Conservation (phyloP, 192 early-diverging fungal species). For the Jimgerdemannia lactiflua region DNA sequence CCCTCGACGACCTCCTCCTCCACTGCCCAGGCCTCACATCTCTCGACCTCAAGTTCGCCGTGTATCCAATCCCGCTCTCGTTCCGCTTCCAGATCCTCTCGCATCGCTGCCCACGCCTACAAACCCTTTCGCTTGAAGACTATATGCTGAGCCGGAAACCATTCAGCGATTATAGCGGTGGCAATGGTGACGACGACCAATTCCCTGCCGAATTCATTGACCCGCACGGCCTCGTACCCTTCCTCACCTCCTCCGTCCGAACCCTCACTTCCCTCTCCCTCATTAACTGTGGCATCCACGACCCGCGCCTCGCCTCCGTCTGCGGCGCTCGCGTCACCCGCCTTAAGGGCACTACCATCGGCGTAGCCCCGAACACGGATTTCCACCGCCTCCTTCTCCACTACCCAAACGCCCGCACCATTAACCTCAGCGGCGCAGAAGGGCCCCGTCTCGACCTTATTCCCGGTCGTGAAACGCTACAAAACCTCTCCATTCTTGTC, state of each 20-base stretch:
- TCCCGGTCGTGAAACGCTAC: background rate
- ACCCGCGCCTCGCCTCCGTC: background rate
- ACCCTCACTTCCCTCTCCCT: background rate
- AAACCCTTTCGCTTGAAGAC: background rate
- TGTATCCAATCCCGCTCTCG: background rate
- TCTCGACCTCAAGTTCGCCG: background rate
- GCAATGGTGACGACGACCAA: background rate
- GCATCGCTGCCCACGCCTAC: background rate
- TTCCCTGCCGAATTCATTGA: background rate
- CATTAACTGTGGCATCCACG: background rate
- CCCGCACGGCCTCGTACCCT: background rate
- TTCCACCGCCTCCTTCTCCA: background rate
- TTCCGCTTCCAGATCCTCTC: background rate
- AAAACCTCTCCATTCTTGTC: background rate
- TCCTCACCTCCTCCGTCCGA: background rate
- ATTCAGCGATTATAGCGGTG: background rate
- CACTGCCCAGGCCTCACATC: background rate
- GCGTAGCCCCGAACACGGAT: background rate
- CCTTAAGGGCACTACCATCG: background rate
- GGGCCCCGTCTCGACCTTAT: background rate
- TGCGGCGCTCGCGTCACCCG: background rate
- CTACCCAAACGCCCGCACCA: background rate
- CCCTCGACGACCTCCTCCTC: background rate
- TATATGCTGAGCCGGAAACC: background rate
- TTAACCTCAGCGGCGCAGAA: background rate